These are phyloP conservation scores for Tuber borchii DNA, from an alignment of 495 filamentous ascomycete species.

Conservation along the genomic window DNA sequence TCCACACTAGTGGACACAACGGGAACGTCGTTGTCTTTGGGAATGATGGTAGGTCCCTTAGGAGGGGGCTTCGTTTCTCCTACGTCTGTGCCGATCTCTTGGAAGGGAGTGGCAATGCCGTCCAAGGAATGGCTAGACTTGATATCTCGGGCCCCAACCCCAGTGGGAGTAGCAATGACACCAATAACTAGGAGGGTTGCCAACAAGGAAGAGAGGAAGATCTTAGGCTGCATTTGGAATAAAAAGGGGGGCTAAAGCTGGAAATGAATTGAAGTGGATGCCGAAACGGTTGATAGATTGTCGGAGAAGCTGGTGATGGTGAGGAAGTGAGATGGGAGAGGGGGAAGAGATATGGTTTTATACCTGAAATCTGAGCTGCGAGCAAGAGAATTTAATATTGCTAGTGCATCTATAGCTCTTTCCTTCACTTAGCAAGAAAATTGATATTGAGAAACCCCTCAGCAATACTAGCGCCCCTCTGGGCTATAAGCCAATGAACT, in stretches of 20 bases:
- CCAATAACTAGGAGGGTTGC: background rate
- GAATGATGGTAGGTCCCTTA: too few species aligned
- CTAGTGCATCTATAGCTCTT: background rate
- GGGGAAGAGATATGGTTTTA: background rate
- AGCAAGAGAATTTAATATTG: background rate
- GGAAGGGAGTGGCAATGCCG: too few species aligned
- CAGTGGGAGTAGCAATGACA: background rate
- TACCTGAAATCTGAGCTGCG: background rate
- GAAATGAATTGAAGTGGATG: background rate
- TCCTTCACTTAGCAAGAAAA: background rate
- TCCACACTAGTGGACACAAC: too few species aligned
- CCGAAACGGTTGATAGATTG: background rate
- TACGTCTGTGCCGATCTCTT: too few species aligned
- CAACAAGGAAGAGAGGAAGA: background rate
- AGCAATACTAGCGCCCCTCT: too few species aligned
- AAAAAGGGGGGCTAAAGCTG: background rate
- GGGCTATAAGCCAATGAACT: too few species aligned
- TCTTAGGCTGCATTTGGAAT: background rate
- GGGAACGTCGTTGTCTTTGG: too few species aligned
- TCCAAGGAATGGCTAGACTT: too few species aligned
- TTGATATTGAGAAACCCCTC: background rate
- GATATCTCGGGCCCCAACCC: too few species aligned
- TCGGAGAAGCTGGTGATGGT: too few species aligned
- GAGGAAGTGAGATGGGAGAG: background rate
- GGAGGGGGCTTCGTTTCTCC: too few species aligned